Percentiles rank a stretch among this genome's conserved stretches.
Conservation (phyloP, 176 grass and related monocot species). For the Aegilops longissima region DNA sequence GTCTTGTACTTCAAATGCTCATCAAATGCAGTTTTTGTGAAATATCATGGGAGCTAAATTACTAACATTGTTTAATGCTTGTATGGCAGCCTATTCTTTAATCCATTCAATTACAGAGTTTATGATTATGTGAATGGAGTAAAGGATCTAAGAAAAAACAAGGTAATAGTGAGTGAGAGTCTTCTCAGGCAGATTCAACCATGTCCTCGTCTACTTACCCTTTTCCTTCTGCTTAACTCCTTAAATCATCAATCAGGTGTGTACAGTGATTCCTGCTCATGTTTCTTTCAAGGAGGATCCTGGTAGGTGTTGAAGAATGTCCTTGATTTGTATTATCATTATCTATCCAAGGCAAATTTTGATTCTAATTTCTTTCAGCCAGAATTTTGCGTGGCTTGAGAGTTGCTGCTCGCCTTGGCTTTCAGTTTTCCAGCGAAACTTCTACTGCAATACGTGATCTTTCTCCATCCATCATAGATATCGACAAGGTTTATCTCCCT, state of each 20-base stretch:
- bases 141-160: slow-evolving; percentile 65
- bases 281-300: slow-evolving; percentile 85
- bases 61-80: slow-evolving; percentile 28
- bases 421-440: slow-evolving; percentile 76
- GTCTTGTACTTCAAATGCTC: slow-evolving; percentile 17
- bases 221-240: slow-evolving; percentile 32
- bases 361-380: slow-evolving; percentile 55
- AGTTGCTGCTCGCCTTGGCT: slow-evolving; percentile 84
- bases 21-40: slow-evolving; percentile 5
- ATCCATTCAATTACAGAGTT: slow-evolving; percentile 54
- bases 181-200: slow-evolving; percentile 24
- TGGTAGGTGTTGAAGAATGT: slow-evolving; percentile 54
- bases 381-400: slow-evolving; percentile 95
- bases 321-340: slow-evolving; percentile 16
- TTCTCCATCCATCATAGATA: slow-evolving; percentile 57
- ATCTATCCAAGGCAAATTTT: slow-evolving; percentile 8
- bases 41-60: slow-evolving; percentile 31
- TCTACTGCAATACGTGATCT: slow-evolving; percentile 54
- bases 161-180: slow-evolving; percentile 52
- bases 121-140: slow-evolving; percentile 98
- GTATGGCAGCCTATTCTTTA: slow-evolving; percentile 75
- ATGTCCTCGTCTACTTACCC: slow-evolving; percentile 10
- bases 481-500: slow-evolving; percentile 51
- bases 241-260: slow-evolving; percentile 52
- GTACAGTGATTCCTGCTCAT: slow-evolving; percentile 64